phyloP scores from a whole-genome alignment of 148 eudicot genomes.

The Pouteria glomerata region DNA sequence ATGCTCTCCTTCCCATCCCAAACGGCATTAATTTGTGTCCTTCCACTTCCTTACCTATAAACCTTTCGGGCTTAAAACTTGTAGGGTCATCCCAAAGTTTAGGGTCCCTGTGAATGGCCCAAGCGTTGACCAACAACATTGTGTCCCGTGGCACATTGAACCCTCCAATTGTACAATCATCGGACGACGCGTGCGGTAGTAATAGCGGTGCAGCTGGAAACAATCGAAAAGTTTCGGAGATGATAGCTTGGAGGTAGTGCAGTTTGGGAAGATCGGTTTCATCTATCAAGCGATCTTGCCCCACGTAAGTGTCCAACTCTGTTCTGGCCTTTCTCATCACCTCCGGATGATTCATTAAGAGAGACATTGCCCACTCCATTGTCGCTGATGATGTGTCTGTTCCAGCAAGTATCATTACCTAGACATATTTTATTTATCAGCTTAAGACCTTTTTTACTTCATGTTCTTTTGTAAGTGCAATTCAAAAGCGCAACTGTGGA shows the following conservation, averaged over 20 bases:
- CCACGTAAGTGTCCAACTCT: conserved; percentile 21
- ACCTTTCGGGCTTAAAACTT: conserved; percentile 33
- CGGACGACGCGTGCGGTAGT: conserved; percentile 23
- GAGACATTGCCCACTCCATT: conserved; percentile 29
- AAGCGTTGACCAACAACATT: conserved; percentile 27
- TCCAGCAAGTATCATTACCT: conserved; percentile 24
- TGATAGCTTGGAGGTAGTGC: conserved; percentile 16
- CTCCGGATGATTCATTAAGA: conserved; percentile 22
- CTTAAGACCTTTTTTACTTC: neutral
- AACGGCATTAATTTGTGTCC: conserved; percentile 27
- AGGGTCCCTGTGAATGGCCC: conserved; percentile 32
- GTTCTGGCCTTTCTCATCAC: conserved; percentile 11
- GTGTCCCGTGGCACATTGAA: conserved; percentile 23
- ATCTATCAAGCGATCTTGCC: conserved; percentile 11
- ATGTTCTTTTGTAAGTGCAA: neutral
- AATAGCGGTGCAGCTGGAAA: conserved; percentile 24
- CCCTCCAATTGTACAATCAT: conserved; percentile 17
- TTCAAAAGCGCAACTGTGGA: neutral
- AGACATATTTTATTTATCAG: neutral
- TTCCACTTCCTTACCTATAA: conserved; percentile 20
- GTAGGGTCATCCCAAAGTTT: conserved; percentile 19
- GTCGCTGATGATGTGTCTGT: conserved; percentile 25
- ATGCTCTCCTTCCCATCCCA: conserved; percentile 36
- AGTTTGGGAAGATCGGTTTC: conserved; percentile 22
- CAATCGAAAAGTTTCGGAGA: conserved; percentile 20